Evolutionary conservation across 2,329 filamentous ascomycete genomes (phyloP).

Genomic region (Paecilomyces sp.): DNA sequence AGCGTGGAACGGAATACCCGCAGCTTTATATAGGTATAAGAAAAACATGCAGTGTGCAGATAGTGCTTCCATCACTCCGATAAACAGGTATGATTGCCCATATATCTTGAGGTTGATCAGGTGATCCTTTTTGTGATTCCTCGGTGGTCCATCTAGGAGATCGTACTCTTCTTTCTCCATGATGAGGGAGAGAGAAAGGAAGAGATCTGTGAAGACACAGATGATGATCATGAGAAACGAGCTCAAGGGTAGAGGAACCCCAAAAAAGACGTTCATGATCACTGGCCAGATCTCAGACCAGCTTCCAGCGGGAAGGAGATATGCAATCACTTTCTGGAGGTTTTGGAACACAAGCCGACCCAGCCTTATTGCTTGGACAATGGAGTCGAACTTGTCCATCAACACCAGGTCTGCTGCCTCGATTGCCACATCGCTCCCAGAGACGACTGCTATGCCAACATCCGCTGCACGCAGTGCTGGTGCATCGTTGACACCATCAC

Average conservation of each 20-base stretch:
- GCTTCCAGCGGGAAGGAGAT: conserved; percentile 45
- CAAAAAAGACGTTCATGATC: conserved; percentile 50
- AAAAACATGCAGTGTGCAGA: conserved; percentile 49
- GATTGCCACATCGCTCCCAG: conserved; percentile 34
- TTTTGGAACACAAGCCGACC: conserved; percentile 29
- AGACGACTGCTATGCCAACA: conserved; percentile 27
- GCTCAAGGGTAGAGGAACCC: conserved; percentile 45
- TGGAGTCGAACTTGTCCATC: conserved; percentile 28
- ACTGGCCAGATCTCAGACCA: conserved; percentile 55
- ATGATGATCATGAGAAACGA: conserved; percentile 54
- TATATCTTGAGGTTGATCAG: conserved; percentile 49
- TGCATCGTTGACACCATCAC: conserved; percentile 30
- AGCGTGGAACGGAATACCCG: conserved; percentile 40
- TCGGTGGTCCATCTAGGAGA: conserved; percentile 44
- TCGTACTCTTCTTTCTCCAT: conserved; percentile 53
- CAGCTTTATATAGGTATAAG: conserved; percentile 44
- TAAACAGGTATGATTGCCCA: conserved; percentile 46
- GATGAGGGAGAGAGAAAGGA: conserved; percentile 45
- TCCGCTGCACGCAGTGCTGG: conserved; percentile 26
- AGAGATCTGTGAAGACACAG: conserved; percentile 50
- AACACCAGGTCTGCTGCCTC: conserved; percentile 34
- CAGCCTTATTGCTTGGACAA: conserved; percentile 24
- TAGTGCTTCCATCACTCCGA: conserved; percentile 46
- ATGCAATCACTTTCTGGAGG: conserved; percentile 31
- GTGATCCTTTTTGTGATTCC: conserved; percentile 45